Base-by-base conservation (phyloP, 2,329 filamentous ascomycete genomes). In the Cytospora schulzeri region DNA sequence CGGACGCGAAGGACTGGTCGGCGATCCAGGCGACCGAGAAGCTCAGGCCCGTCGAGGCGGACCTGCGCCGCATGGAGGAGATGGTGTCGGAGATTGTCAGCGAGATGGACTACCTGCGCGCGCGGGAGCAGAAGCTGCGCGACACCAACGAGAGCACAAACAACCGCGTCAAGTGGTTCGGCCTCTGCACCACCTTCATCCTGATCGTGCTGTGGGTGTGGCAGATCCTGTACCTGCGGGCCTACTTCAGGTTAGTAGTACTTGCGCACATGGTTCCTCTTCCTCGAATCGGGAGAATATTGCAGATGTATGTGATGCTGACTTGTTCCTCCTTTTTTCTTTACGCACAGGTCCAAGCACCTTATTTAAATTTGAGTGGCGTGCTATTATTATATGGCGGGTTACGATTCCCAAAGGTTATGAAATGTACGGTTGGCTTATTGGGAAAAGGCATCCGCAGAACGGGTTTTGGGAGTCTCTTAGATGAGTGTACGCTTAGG, bases 71-170 rank as follows among this genome's bases (percentile, higher is more conserved):
- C 71, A 91, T 98, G 74, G 93, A 97, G 77, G 95, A 97, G 80
- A 85, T 94, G 75, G 91, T 96, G 48, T 84, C 83, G 69, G 94
- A 98, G 81, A 88, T 98, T 69, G 94, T 97, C 57, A 79, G 79
- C 68, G 94, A 98, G 84, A 96, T 99, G 94, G 94, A 98, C 69
- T 99, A 98, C 80, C 86, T 99, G 72, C 87, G 95, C 70, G 73
- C 78, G 48, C 87, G 95, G 72, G 95, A 99, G 84, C 93, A 97
- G 86, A 96, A 92, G 83, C 85, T 99, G 72, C 86, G 95, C 76
- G 94, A 99, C 81, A 99, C 95, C 71, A 99, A 99, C 79, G 95
- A 99, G 89, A 98, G 94, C 84, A 99, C 95, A 70, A 99, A 99
- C 81, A 95, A 91, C 80, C 88, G 95, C 66, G 95, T 99, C 74